Percentiles rank a stretch among this genome's conserved stretches.
phyloP scores from a whole-genome alignment of 2,329 filamentous ascomycete species.

The Hymenoscyphus scutula region DNA sequence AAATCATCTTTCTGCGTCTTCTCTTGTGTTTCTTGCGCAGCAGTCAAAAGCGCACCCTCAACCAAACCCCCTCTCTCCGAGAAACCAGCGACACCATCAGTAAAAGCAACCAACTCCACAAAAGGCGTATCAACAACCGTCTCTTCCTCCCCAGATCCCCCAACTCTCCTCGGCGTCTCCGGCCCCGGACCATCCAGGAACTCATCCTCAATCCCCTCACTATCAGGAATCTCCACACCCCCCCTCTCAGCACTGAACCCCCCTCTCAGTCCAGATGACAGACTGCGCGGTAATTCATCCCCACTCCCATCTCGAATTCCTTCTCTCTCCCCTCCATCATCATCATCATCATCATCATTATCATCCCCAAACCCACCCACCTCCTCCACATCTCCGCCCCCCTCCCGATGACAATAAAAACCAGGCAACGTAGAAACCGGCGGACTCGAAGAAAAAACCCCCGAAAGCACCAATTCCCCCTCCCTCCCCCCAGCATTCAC shows the following conservation, averaged over 20 bases:
- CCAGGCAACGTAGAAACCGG: conserved; percentile 2
- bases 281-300: not conserved
- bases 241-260: not conserved
- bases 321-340: not conserved
- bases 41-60: not conserved
- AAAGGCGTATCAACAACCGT: not conserved
- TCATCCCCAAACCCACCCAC: not conserved
- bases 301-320: not conserved
- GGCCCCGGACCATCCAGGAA: too few species aligned
- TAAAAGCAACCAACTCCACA: not conserved
- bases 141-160: not conserved
- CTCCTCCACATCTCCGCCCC: not conserved
- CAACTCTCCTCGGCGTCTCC: not conserved
- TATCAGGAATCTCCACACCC: conserved; percentile 6
- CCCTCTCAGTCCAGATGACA: not conserved
- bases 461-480: not conserved
- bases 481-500: not conserved
- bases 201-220: conserved; percentile 5
- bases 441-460: not conserved
- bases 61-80: not conserved
- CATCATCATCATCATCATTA: not conserved
- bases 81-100: not conserved
- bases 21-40: not conserved
- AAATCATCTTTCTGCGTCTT: not conserved
- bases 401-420: not conserved